Conservation (phyloP, 805 yeast species). For the Saturnispora diversa region DNA sequence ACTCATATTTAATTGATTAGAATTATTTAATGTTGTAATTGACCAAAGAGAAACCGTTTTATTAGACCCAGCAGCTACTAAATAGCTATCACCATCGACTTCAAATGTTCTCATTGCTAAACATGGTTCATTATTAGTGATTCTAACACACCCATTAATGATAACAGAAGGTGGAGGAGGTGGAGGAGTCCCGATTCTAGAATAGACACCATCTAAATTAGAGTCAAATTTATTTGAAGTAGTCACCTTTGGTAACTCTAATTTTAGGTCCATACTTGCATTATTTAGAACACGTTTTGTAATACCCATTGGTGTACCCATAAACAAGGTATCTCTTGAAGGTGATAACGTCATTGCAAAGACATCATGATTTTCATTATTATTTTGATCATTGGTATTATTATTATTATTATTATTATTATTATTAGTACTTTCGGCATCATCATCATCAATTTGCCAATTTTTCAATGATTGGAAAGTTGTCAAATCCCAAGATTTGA, state of each 20-base stretch:
- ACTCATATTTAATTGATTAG: too few species aligned
- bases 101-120: conserved; percentile 47
- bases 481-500: conserved; percentile 82
- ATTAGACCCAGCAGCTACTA: conserved; percentile 65
- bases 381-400: conserved; percentile 28
- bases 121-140: conserved; percentile 28
- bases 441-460: conserved; percentile 32
- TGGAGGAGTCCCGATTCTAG: neutral
- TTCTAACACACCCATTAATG: conserved; percentile 23
- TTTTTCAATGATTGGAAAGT: conserved; percentile 61
- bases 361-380: conserved; percentile 34
- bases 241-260: neutral
- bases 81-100: conserved; percentile 33
- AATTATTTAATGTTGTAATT: conserved; percentile 25
- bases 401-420: too few species aligned
- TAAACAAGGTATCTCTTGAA: conserved; percentile 39
- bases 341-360: conserved; percentile 48
- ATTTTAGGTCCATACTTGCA: neutral
- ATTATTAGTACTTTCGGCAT: too few species aligned
- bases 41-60: conserved; percentile 71
- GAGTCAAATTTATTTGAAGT: neutral
- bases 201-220: neutral
- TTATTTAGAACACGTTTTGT: conserved; percentile 12
- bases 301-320: conserved; percentile 40
- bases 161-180: neutral